phyloP scores from a whole-genome alignment of 2,329 filamentous ascomycete species.

The Trichophyton benhamiae region DNA sequence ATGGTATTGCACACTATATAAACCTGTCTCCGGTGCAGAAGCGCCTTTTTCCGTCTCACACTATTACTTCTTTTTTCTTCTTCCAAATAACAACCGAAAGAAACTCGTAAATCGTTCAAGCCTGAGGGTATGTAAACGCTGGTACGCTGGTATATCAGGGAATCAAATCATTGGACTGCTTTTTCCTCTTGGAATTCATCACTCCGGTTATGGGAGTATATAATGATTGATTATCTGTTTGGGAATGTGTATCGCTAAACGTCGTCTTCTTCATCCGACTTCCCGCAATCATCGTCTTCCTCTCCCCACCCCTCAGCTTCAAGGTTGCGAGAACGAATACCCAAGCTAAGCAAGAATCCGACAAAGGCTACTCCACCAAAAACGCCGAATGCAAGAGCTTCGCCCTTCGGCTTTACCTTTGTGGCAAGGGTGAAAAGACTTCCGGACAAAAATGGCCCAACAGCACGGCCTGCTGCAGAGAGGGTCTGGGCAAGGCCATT shows the following conservation, averaged over 20 bases:
- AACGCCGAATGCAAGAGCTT: conserved; percentile 71
- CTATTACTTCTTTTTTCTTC: not conserved
- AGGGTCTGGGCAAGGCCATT: conserved; percentile 92
- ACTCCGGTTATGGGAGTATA: not conserved
- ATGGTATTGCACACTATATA: not conserved
- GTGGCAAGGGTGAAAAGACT: conserved; percentile 71
- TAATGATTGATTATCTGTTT: not conserved
- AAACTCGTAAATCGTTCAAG: not conserved
- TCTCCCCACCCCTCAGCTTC: conserved; percentile 46
- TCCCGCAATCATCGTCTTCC: conserved; percentile 30
- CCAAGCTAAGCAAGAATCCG: conserved; percentile 68
- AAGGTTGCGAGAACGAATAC: conserved; percentile 53
- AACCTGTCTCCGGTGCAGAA: not conserved
- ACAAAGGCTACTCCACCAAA: conserved; percentile 73
- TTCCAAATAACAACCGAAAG: not conserved
- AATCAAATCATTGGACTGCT: not conserved
- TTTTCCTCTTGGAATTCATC: not conserved
- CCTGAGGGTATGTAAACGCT: not conserved
- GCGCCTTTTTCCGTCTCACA: no score
- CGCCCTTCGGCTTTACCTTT: conserved; percentile 63
- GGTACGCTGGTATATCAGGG: not conserved
- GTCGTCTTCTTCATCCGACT: conserved; percentile 34
- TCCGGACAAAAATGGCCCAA: conserved; percentile 80
- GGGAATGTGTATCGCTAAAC: not conserved
- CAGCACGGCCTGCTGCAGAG: conserved; percentile 75